Base-by-base conservation (phyloP, 345 rosid genomes). In the Eucalyptus globulus region DNA sequence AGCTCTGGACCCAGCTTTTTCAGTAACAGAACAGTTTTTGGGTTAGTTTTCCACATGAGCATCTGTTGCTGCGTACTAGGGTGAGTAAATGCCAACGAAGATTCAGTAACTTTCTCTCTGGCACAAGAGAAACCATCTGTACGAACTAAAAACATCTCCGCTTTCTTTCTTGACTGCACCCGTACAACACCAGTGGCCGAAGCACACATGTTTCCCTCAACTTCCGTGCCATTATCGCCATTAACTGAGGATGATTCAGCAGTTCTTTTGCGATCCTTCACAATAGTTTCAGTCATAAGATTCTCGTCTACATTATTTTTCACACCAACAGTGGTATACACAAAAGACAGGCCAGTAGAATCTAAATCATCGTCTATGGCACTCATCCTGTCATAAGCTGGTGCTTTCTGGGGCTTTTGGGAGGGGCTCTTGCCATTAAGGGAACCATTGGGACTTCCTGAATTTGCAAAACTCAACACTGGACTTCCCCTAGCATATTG, bases 21-120 rank as follows among this genome's bases (percentile, higher is more conserved):
- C 93, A 97, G 92, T 91, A 97, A 90, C 69, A 97, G 92, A 29
- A 94, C 99, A 56, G 99, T 97, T 93, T 93, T 97, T 69, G 99
- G 99, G 29, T 95, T 94, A 88, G 99, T 89, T 93, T 97, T 97
- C 99, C 99, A 97, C 95, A 97, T 95, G 90, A 97, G 99, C 99
- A 97, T 97, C 95, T 97, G 99, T 88, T 97, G 99, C 93, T 97
- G 99, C 60, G 99, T 97, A 91, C 99, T 97, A 47, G 99, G 99
- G 92, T 97, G 99, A 88, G 98, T 95, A 93, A 97, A 97, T 69
- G 99, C 99, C 95, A 97, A 92, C 76, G 99, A 97, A 80, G 98
- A 94, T 92, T 97, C 99, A 56, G 99, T 97, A 56, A 97, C 99
- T 90, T 96, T 97, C 93, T 97, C 99, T 92, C 99, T 94, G 51